phyloP scores from a whole-genome alignment of 2,329 filamentous ascomycete species.

The Aphanoascus verrucosus region DNA sequence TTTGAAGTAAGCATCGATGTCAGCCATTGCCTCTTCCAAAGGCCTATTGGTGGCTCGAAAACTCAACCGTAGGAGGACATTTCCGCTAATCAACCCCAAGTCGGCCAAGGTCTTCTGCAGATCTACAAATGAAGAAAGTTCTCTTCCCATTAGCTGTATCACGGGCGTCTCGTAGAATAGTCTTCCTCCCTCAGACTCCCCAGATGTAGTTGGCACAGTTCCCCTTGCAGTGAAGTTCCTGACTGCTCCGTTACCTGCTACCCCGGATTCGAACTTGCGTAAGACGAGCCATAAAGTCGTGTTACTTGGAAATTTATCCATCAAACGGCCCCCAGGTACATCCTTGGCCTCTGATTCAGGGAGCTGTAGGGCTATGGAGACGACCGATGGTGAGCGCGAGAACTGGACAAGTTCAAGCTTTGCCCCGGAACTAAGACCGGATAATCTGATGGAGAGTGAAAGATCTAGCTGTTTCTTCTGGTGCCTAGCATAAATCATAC shows the following conservation, averaged over 20 bases:
- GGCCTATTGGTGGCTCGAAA: slow-evolving; percentile 69
- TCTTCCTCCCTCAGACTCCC: slow-evolving; percentile 53
- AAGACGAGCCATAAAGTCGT: slow-evolving; percentile 82
- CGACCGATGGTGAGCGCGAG: slow-evolving; percentile 71
- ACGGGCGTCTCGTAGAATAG: slow-evolving; percentile 82
- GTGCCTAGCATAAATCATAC: slow-evolving; percentile 43
- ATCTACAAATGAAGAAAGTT: slow-evolving; percentile 64
- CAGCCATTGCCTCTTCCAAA: slow-evolving; percentile 70
- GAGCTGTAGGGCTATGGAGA: slow-evolving; percentile 81
- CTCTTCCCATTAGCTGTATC: slow-evolving; percentile 70
- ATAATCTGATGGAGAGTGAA: slow-evolving; percentile 70
- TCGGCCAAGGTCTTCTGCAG: slow-evolving; percentile 83
- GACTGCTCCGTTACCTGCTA: slow-evolving; percentile 48
- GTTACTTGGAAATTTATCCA: slow-evolving; percentile 78
- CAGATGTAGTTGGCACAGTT: slow-evolving; percentile 51
- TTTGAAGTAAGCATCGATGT: slow-evolving; percentile 68
- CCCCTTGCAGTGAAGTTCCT: slow-evolving; percentile 79
- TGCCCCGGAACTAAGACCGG: slow-evolving; percentile 71
- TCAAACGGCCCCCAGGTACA: slow-evolving; percentile 56
- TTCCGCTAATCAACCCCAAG: slow-evolving; percentile 77
- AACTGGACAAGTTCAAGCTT: slow-evolving; percentile 85
- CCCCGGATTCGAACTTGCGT: slow-evolving; percentile 75
- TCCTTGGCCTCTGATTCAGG: slow-evolving; percentile 58
- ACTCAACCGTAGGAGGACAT: slow-evolving; percentile 62
- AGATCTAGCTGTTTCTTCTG: slow-evolving; percentile 81